Base-by-base conservation (phyloP, 140 eudicot species). In the Bidens hawaiensis region DNA sequence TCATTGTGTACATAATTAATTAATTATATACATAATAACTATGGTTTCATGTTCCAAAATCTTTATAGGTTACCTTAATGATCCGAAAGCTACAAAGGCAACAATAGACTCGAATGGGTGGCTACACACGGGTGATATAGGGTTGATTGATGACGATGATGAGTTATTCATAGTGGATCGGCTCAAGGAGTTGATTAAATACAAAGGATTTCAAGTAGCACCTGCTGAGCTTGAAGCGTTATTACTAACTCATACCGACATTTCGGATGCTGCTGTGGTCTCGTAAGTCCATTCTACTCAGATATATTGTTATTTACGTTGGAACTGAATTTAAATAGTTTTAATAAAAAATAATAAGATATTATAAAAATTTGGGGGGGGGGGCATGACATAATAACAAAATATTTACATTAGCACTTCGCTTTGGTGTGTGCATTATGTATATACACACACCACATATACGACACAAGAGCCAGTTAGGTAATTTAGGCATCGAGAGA, bases 121-220 rank as follows among this genome's bases (percentile, higher is more conserved):
- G 97, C 60, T 90, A 49, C 96, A 90, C 53, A 87, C 97, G 2
- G 97, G 97, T 4, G 97, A 90, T 56, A 76, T 90, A 8, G 97
- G 97, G 21, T 78, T 68, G 70, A 88, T 90, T 24, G 97, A 90
- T 8, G 91, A 77, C 0, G 97, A 90, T 1, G 94, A 87, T 3
- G 97, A 90, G 74, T 87, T 90, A 3, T 87, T 87, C 74, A 90
- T 90, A n/a, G 97, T 90, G 13, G 97, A 90, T 65, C 77, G 97
- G 12, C 76, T 90, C 26, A 90, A 90, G 72, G 97, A 90, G 54
- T 18, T 90, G 33, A 90, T 90, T 47, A 90, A 90, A 67, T 90
- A 90, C 81, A 90, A 90, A 81, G 97, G 97, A 12, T 90, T 84
- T 67, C 97, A 90, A 78, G 97, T 90, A 4, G 97, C 97, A 1